Conservation (phyloP, 192 early-diverging fungal species). For the Linnemannia schmuckeri region DNA sequence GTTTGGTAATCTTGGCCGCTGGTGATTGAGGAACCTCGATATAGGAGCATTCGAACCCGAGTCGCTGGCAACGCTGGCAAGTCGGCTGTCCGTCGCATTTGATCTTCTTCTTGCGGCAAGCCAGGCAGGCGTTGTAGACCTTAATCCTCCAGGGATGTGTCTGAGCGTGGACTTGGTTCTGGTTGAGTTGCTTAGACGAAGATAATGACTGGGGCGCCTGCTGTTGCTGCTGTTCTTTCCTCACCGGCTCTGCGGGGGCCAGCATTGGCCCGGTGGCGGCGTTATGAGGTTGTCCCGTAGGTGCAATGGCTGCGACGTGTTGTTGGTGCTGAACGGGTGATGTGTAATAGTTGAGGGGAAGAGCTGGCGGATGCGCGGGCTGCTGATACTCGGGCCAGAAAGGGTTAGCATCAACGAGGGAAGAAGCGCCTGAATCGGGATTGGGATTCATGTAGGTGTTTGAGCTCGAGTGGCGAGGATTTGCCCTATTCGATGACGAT, state of each 20-base stretch:
- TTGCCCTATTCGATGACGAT: slow-evolving; percentile 14
- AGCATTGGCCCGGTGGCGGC: not conserved
- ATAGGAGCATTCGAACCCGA: slow-evolving; percentile 54
- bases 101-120: slow-evolving; percentile 59
- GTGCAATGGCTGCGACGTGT: not conserved
- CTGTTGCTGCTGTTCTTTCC: not conserved
- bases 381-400: slow-evolving; percentile 39
- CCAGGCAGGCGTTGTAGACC: slow-evolving; percentile 59
- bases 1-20: slow-evolving; percentile 7
- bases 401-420: slow-evolving; percentile 10
- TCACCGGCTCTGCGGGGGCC: not conserved
- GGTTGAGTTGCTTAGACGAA: slow-evolving; percentile 21
- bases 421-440: not conserved
- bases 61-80: slow-evolving; percentile 51
- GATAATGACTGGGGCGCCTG: not conserved
- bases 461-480: not conserved
- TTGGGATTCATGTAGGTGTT: not conserved
- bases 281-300: not conserved
- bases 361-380: slow-evolving; percentile 1
- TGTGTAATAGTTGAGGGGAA: slow-evolving; percentile 24
- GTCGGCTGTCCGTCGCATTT: slow-evolving; percentile 60
- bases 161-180: slow-evolving; percentile 52
- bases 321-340: slow-evolving; percentile 25
- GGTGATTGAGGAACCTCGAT: slow-evolving; percentile 44
- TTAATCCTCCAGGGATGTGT: slow-evolving; percentile 58